Conservation (phyloP, 805 yeast genomes). For the Vanderwaltozyma polyspora region DNA sequence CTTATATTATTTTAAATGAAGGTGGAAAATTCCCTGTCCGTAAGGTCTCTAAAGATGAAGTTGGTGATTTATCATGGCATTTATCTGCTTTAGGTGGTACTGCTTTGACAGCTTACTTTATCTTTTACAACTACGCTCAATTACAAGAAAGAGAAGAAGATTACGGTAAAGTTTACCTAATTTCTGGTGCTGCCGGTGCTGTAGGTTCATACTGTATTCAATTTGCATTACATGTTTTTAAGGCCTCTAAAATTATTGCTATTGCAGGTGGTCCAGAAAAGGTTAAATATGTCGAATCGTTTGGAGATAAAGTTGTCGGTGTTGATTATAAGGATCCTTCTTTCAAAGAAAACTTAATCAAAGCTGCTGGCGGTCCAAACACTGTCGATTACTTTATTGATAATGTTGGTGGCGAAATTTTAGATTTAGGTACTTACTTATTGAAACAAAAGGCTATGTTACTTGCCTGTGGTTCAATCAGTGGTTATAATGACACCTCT, state of each 20-base stretch:
- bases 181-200: constrained; percentile 67
- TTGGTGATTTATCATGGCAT: constrained; percentile 33
- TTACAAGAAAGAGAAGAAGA: constrained; percentile 30
- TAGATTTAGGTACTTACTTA: constrained; percentile 32
- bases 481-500: constrained; percentile 40
- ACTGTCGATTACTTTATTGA: constrained; percentile 46
- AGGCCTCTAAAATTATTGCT: constrained; percentile 47
- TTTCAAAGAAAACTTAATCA: constrained; percentile 27
- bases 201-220: constrained; percentile 54
- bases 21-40: constrained; percentile 4
- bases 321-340: constrained; percentile 42
- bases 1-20: constrained; percentile 30
- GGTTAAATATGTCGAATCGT: constrained; percentile 39
- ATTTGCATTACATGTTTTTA: constrained; percentile 40
- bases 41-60: constrained; percentile 13
- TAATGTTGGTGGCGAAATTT: constrained; percentile 52
- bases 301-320: constrained; percentile 42
- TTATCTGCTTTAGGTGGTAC: constrained; percentile 45
- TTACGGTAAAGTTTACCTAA: constrained; percentile 36
- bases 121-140: constrained; percentile 39
- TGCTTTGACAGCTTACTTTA: constrained; percentile 51
- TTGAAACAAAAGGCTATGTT: constrained; percentile 34
- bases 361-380: constrained; percentile 35
- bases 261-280: constrained; percentile 52
- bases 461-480: constrained; percentile 53